Conservation (phyloP, 805 yeast species). For the Lachancea lanzarotensis region DNA sequence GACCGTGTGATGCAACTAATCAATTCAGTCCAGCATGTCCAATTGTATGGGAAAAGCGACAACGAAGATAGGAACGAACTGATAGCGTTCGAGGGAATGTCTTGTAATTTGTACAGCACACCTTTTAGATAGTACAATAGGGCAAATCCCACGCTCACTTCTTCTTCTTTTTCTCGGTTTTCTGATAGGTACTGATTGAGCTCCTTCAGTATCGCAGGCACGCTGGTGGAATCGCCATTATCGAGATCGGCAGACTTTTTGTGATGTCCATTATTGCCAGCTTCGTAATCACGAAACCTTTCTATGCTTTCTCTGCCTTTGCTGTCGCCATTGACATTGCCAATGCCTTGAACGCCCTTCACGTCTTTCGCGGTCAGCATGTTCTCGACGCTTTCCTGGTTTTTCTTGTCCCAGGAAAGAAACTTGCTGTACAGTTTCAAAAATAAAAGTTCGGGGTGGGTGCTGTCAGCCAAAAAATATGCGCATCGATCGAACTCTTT, state of each 20-base stretch:
- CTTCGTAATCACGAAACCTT: conserved; percentile 1
- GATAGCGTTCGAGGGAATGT: conserved; percentile 56
- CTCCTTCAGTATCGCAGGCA: conserved; percentile 38
- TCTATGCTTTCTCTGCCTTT: neutral
- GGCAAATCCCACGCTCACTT: conserved; percentile 35
- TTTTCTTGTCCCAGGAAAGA: conserved; percentile 70
- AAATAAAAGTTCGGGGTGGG: conserved; percentile 46
- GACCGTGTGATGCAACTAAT: conserved; percentile 51
- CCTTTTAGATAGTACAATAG: conserved; percentile 72
- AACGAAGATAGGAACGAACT: conserved; percentile 55
- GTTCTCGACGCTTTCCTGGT: conserved; percentile 66
- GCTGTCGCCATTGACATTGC: conserved; percentile 7
- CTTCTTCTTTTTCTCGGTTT: conserved; percentile 10
- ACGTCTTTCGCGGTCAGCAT: conserved; percentile 37
- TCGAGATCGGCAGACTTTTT: conserved; percentile 10
- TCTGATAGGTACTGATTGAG: conserved; percentile 24
- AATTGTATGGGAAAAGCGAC: conserved; percentile 69
- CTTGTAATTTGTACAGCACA: conserved; percentile 50
- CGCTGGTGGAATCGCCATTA: conserved; percentile 22
- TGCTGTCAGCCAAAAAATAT: conserved; percentile 45
- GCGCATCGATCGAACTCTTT: conserved; percentile 82
- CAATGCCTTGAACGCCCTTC: conserved; percentile 9
- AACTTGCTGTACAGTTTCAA: conserved; percentile 61
- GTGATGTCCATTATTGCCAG: neutral
- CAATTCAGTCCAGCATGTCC: conserved; percentile 91